Base-by-base conservation (phyloP, 176 grass and related monocot species). In the Otatea glauca region DNA sequence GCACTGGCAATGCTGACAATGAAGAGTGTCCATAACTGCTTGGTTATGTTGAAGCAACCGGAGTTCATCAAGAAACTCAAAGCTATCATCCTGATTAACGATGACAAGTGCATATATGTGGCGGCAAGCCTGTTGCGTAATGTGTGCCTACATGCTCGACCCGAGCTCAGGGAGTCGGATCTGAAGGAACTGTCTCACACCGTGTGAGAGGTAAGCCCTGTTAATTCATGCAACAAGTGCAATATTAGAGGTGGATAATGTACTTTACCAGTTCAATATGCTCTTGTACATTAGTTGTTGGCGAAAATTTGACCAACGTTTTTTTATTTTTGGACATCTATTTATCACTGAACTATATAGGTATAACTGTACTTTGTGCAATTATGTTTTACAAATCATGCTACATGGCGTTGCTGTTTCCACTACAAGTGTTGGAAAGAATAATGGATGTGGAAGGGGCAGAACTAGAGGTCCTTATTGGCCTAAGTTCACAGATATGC, bases 381-480 rank as follows among this genome's bases (percentile, higher is more conserved):
- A 59, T 59, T 59, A 23, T 70, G 38, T 39, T 39, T 39, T 5
- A 39, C 38, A 5, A 39, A 39, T 39, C 38, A 6, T 39, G 38
- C 38, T 54, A 29, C 34, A 43, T 37, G 4, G 8, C 3, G 27
- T 9, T 2, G 11, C 4, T 48, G 15, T 50, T 25, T 48, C 45
- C 6, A 11, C 9, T 51, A 73, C 1, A 84, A 70, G 81, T 84
- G 14, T 6, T 65, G 8, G 59, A 64, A 65, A 34, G 43, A 65
- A 24, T 83, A 83, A 65, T 65, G 20, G 20, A 38, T 27, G 59
- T 59, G 20, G 59, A 75, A 9, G 59, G 81, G 0, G n/a, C 29
- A 18, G 43, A 84, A 39, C 59, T 84, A 3, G 44, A 84, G 58
- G 5, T 65, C 70, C 69, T 84, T 39, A 27, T 53, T 11, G 70